phyloP scores from a whole-genome alignment of 2,329 filamentous ascomycete genomes.

The Penicillium corylophilum region DNA sequence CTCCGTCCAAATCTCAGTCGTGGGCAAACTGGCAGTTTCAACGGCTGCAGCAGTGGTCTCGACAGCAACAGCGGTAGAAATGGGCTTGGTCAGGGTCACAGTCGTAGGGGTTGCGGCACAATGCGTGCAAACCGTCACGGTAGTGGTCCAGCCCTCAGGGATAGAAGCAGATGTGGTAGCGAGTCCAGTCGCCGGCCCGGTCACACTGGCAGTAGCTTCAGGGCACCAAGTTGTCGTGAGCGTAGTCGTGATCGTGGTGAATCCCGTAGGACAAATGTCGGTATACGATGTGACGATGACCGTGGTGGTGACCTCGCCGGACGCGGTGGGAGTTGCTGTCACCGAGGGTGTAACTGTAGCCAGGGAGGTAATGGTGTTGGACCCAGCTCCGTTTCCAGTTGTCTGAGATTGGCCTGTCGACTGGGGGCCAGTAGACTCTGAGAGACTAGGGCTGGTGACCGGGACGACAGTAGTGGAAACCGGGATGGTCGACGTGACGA shows the following conservation, averaged over 20 bases:
- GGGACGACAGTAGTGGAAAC: background rate
- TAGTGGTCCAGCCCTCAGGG: slow-evolving; percentile 43
- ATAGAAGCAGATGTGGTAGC: slow-evolving; percentile 23
- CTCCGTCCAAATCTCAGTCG: slow-evolving; percentile 14
- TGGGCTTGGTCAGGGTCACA: slow-evolving; percentile 37
- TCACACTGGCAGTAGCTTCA: slow-evolving; percentile 31
- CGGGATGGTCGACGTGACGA: no score
- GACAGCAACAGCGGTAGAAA: slow-evolving; percentile 14
- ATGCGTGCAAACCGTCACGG: slow-evolving; percentile 40
- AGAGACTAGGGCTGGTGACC: background rate
- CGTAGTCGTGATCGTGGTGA: slow-evolving; percentile 41
- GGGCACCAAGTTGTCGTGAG: slow-evolving; percentile 41
- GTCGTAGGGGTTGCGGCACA: slow-evolving; percentile 41
- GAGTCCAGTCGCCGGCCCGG: slow-evolving; percentile 13
- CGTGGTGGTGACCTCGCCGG: slow-evolving; percentile 33
- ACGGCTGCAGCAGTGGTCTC: no score
- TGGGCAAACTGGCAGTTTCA: background rate
- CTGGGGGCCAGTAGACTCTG: background rate
- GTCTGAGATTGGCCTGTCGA: background rate
- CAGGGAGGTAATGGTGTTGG: slow-evolving; percentile 8
- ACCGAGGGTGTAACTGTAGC: slow-evolving; percentile 11
- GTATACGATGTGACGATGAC: slow-evolving; percentile 43
- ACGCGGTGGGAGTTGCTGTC: slow-evolving; percentile 17
- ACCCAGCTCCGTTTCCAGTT: slow-evolving; percentile 8
- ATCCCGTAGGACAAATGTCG: slow-evolving; percentile 45